Evolutionary conservation across 1,139 yeast species (phyloP), one percentile per base, ranked within the genome.

Genomic region (Eremothecium cymbalariae): DNA sequence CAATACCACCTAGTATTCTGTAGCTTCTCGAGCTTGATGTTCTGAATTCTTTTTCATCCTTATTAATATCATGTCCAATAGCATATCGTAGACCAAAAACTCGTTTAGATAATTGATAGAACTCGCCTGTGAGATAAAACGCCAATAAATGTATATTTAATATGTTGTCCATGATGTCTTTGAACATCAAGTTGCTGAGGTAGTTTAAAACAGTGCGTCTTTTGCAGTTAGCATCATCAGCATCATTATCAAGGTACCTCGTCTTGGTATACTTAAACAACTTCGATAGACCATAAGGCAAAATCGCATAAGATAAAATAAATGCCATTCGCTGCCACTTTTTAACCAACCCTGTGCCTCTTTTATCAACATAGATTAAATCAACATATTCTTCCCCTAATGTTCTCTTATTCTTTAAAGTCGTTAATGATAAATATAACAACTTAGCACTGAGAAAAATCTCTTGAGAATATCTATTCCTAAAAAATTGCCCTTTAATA

Each of bases 321-420:
- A 77, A 79, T 9, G 72, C 70, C 1, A 74, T 31, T 38, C 79
- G 60, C n/a, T 64, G 62, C 6, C 59, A 43, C 11, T 37, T 34
- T 22, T 59, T 63, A 2, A 84, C 81, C n/a, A 79, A 56, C 18
- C 62, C 50, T 17, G 48, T 63, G 1, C 77, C 84, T 34, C 58
- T 60, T 39, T 67, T 65, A 39, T 55, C 68, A 5, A 83, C 82
- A 50, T 85, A 84, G 13, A 80, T 64, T 39, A 88, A 63, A 57
- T 88, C 95, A 12, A 88, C 90, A 56, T 88, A 88, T 58, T 90
- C 97, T 55, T 88, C 97, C 0, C 98, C 98, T 21, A 88, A 62
- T 0, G 97, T 88, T 38, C 93, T 66, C 4, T 84, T 74, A 0
- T 93, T 90, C 4, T 74, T 43, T 11, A 81, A 57, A 0, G 95